phyloP scores from a whole-genome alignment of 2,329 filamentous ascomycete genomes.

The Curvularia eragrostidis region DNA sequence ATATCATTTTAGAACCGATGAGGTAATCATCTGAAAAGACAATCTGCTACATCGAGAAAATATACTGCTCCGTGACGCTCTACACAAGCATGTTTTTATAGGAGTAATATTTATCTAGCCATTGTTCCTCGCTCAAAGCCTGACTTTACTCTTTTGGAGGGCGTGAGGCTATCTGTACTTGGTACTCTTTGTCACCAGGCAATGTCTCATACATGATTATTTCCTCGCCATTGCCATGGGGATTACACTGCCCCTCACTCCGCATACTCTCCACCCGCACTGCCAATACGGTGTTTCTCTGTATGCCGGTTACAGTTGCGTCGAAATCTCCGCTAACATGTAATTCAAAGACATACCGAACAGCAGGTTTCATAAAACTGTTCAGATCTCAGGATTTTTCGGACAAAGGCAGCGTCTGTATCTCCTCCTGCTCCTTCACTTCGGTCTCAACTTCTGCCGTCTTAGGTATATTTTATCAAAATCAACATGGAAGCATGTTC shows the following conservation, averaged over 20 bases:
- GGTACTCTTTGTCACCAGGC: not conserved
- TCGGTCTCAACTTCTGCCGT: no score
- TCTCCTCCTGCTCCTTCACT: no score
- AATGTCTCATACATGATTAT: constrained; percentile 24
- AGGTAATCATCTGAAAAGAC: constrained; percentile 10
- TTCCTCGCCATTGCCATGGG: constrained; percentile 17
- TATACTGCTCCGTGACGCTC: not conserved
- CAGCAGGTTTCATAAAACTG: no score
- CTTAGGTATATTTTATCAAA: no score
- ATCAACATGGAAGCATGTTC: no score
- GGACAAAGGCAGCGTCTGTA: no score
- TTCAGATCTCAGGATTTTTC: no score
- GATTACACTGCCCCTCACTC: constrained; percentile 24
- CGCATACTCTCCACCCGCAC: constrained; percentile 38
- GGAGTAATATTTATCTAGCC: constrained; percentile 3
- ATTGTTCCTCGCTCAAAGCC: constrained; percentile 13
- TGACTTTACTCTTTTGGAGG: constrained; percentile 22
- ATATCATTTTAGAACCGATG: constrained; percentile 68
- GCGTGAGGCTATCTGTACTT: not conserved
- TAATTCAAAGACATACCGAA: no score
- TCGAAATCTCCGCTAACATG: constrained; percentile 36
- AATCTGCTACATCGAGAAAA: not conserved
- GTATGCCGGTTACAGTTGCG: constrained; percentile 27
- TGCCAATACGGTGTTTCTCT: constrained; percentile 25
- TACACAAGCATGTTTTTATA: not conserved